phyloP scores from a whole-genome alignment of 352 stramenopile species.

The Thalassiosira mediterranea region DNA sequence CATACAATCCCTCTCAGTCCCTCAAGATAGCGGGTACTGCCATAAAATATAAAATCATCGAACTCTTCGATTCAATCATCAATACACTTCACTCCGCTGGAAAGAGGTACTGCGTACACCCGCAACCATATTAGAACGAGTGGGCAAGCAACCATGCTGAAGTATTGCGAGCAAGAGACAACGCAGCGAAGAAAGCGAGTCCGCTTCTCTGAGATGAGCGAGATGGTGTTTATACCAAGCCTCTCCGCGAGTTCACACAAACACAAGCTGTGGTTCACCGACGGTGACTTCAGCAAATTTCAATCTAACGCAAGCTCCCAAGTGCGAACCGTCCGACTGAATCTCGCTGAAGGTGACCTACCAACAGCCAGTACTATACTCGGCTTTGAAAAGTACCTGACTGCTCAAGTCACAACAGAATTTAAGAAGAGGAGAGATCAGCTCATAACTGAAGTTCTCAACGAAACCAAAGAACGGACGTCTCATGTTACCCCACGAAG shows the following conservation, averaged over 20 bases:
- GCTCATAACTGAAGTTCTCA: neutral
- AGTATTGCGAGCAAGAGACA: too few relatives aligned
- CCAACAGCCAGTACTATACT: neutral
- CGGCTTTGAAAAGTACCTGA: constrained; percentile 9
- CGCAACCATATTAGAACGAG: too few relatives aligned
- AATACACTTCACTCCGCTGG: too few relatives aligned
- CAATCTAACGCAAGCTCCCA: neutral
- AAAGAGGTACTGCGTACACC: too few relatives aligned
- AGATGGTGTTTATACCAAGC: constrained; percentile 2
- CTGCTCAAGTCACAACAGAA: neutral
- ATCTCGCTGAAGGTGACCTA: constrained; percentile 1
- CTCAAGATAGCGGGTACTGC: too few relatives aligned
- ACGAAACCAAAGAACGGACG: neutral
- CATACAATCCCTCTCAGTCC: too few relatives aligned
- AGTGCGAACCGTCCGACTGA: neutral
- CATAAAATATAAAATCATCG: too few relatives aligned
- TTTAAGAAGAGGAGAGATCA: neutral
- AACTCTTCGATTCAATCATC: too few relatives aligned
- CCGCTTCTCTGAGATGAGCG: constrained; percentile 8
- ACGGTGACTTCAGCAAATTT: constrained; percentile 1
- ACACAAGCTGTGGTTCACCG: neutral
- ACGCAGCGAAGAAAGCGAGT: too few relatives aligned
- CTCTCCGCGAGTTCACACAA: neutral
- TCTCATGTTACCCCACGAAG: neutral
- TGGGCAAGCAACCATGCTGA: too few relatives aligned